Base-by-base conservation (phyloP, 2,329 filamentous ascomycete genomes). In the Elsinoe arachidis region DNA sequence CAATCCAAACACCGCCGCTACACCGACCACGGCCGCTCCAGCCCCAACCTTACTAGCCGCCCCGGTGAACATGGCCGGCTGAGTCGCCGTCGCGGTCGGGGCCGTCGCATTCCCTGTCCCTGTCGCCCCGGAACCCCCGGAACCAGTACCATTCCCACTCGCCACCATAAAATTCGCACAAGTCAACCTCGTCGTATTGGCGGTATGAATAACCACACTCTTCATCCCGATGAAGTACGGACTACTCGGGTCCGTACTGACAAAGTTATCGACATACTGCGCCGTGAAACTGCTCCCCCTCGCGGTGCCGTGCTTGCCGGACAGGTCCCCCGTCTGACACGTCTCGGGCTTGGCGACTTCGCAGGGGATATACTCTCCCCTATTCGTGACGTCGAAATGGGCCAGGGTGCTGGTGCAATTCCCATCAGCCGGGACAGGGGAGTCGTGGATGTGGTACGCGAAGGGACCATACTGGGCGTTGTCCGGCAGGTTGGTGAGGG, bases 301-400 rank as follows among this genome's bases (percentile, higher is more conserved):
- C 65, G 87, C 79, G 59, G 77, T 76, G 61, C 86, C 86, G 65
- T 86, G 75, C 74, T 92, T 92, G 67, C 88, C 88, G 63, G 81
- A 80, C 57, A 91, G 75, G 68, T 92, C 88, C 62, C 88, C 88
- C 9, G 87, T 81, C 72, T 92, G 82, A 74, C 88, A 93, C 9
- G 80, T 83, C 61, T 80, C 71, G 6, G 84, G 84, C 5, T 73
- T 66, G 9, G 67, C 63, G 9, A 72, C 37, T 65, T 89, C 76
- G 72, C 88, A 92, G 5, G 78, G 65, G 4, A 82, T 75, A 1
- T 71, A 71, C 66, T 89, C 82, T 61, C 82, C 82, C 51, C 85
- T 83, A 53, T 76, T 68, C 69, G 78, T 87, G 15, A 87, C 87
- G 66, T 91, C 86, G 11, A 90, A 78, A 66, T 92, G 88, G 2